Percentiles rank a stretch among this genome's conserved stretches.
These are phyloP conservation scores for Neoboletus magnificus DNA, from an alignment of 768 basidiomycete genomes.

Conservation along the genomic window DNA sequence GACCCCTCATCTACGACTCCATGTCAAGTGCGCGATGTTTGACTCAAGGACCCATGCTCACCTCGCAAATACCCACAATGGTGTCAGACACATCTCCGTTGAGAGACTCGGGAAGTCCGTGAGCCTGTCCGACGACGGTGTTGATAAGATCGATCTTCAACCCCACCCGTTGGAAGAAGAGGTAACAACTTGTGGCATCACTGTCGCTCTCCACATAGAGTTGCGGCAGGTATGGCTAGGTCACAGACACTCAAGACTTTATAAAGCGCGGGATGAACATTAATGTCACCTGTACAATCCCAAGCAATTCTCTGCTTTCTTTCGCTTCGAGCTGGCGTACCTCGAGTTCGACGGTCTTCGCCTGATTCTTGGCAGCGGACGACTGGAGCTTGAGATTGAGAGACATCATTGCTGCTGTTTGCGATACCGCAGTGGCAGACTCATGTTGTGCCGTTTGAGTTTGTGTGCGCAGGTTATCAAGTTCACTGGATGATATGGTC, in stretches of 20 bases:
- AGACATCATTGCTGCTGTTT: constrained; percentile 91
- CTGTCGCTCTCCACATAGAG: constrained; percentile 86
- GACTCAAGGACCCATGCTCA: constrained; percentile 29
- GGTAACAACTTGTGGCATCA: constrained; percentile 83
- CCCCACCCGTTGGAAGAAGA: constrained; percentile 90
- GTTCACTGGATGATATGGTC: constrained; percentile 54
- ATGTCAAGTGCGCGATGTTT: not conserved
- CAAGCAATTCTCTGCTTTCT: constrained; percentile 76
- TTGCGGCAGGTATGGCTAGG: constrained; percentile 86
- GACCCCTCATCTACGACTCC: constrained; percentile 67
- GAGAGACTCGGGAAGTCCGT: constrained; percentile 82
- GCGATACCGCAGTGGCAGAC: constrained; percentile 77
- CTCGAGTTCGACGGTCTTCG: constrained; percentile 86
- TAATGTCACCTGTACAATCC: constrained; percentile 69
- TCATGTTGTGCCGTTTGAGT: constrained; percentile 83
- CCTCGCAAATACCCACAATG: constrained; percentile 94
- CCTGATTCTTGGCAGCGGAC: constrained; percentile 86
- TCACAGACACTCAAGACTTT: not conserved
- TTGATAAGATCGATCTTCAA: constrained; percentile 87
- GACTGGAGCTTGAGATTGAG: constrained; percentile 94
- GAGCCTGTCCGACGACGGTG: constrained; percentile 73
- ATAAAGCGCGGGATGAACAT: not conserved
- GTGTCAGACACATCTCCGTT: constrained; percentile 78
- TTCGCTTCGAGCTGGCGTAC: constrained; percentile 79
- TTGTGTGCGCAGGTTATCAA: constrained; percentile 78